These are phyloP conservation scores for Penicillium thymicola DNA, from an alignment of 2,329 filamentous ascomycete species.

Conservation along the genomic window DNA sequence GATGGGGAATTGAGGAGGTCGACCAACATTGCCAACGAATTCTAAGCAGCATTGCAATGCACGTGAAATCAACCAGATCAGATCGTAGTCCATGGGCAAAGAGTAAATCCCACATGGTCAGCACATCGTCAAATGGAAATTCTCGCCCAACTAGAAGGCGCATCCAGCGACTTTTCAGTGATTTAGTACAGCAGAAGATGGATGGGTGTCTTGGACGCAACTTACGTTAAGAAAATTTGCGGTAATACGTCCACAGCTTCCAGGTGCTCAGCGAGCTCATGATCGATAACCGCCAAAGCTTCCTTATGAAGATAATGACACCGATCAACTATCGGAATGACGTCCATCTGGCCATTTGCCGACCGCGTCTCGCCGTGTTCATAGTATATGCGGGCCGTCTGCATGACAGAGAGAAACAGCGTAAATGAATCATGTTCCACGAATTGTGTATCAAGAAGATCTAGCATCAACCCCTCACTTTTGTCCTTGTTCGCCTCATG, in stretches of 20 bases:
- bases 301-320: constrained; percentile 85
- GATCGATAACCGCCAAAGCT: constrained; percentile 72
- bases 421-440: constrained; percentile 90
- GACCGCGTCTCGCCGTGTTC: constrained; percentile 58
- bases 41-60: constrained; percentile 86
- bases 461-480: constrained; percentile 56
- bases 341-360: constrained; percentile 45
- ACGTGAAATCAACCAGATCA: constrained; percentile 83
- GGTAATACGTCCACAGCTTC: constrained; percentile 84
- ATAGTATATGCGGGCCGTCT: constrained; percentile 80
- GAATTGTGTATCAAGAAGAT: constrained; percentile 67
- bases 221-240: constrained; percentile 91
- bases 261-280: constrained; percentile 77
- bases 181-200: constrained; percentile 7
- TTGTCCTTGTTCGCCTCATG: not conserved
- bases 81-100: constrained; percentile 81
- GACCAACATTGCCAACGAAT: constrained; percentile 81
- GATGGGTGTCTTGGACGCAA: constrained; percentile 2
- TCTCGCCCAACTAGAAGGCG: constrained; percentile 89
- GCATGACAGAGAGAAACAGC: constrained; percentile 84
- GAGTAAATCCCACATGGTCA: constrained; percentile 85
- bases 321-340: constrained; percentile 75
- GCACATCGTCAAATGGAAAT: constrained; percentile 80
- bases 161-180: constrained; percentile 72
- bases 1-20: constrained; percentile 14